phyloP scores from a whole-genome alignment of 306 rosid species.

The Rosa multiflora region DNA sequence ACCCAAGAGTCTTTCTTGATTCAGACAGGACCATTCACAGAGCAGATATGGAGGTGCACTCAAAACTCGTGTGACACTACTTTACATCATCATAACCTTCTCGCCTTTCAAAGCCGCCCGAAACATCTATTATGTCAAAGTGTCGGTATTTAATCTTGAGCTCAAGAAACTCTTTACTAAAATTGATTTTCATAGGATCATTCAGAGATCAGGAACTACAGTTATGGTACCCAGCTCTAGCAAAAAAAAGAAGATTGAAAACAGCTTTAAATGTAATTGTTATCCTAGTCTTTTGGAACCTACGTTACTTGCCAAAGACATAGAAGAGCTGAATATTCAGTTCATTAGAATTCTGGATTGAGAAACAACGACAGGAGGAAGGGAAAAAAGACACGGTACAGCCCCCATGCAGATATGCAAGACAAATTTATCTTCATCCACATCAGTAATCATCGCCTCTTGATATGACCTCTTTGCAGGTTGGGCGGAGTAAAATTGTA shows the following conservation, averaged over 20 bases:
- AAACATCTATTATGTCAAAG: too few relatives aligned
- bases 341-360: neutral
- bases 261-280: neutral
- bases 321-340: neutral
- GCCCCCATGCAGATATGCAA: neutral
- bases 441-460: conserved; percentile 82
- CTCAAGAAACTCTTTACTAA: too few relatives aligned
- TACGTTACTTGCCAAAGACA: neutral
- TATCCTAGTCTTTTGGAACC: neutral
- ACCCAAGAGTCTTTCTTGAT: too few relatives aligned
- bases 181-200: too few relatives aligned
- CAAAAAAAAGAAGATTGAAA: neutral
- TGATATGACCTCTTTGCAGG: conserved; percentile 99
- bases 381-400: neutral
- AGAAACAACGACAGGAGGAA: neutral
- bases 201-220: too few relatives aligned
- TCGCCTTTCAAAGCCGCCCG: too few relatives aligned
- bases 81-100: too few relatives aligned
- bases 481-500: conserved; percentile 85
- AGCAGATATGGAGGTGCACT: too few relatives aligned
- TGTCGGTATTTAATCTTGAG: too few relatives aligned
- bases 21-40: too few relatives aligned
- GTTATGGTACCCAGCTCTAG: too few relatives aligned
- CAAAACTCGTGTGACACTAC: too few relatives aligned
- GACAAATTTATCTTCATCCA: neutral